Conservation (phyloP, 176 grass and related monocot species). For the Oryza glumipatula region DNA sequence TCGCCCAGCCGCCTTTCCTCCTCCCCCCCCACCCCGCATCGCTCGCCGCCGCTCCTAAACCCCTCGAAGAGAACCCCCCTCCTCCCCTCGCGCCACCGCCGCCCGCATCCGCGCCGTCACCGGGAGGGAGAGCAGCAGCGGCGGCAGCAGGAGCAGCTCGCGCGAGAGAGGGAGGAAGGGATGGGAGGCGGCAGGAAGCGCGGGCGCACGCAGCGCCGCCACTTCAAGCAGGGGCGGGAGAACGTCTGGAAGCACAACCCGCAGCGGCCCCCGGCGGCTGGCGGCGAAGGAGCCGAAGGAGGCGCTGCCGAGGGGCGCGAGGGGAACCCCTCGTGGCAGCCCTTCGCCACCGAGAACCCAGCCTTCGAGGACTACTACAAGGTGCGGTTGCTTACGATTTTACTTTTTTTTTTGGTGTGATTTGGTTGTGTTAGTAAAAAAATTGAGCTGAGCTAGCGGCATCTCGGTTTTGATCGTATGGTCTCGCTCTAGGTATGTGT, state of each 20-base stretch:
- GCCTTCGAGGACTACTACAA: constrained; percentile 97
- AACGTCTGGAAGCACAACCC: constrained; percentile 92
- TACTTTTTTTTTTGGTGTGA: not conserved
- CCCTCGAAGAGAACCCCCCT: not conserved
- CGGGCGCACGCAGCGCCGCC: constrained; percentile 94
- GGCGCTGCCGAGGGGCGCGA: constrained; percentile 22
- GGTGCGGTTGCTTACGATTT: constrained; percentile 42
- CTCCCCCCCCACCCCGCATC: constrained; percentile 5
- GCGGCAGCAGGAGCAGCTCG: not conserved
- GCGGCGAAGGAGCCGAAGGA: constrained; percentile 27
- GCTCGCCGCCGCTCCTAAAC: constrained; percentile 50
- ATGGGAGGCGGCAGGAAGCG: constrained; percentile 95
- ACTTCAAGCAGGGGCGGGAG: constrained; percentile 91
- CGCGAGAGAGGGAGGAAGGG: not conserved
- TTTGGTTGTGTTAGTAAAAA: not conserved
- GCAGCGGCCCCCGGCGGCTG: constrained; percentile 42
- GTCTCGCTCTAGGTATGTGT: not conserved
- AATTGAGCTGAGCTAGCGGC: not conserved
- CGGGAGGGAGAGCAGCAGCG: not conserved
- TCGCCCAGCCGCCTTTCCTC: not conserved
- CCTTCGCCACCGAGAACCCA: constrained; percentile 83
- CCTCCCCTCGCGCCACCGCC: not conserved
- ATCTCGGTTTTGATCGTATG: not conserved
- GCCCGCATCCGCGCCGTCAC: not conserved
- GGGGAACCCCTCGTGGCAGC: constrained; percentile 68